phyloP scores from a whole-genome alignment of 139 green algal genomes.

The Volvox africanus region DNA sequence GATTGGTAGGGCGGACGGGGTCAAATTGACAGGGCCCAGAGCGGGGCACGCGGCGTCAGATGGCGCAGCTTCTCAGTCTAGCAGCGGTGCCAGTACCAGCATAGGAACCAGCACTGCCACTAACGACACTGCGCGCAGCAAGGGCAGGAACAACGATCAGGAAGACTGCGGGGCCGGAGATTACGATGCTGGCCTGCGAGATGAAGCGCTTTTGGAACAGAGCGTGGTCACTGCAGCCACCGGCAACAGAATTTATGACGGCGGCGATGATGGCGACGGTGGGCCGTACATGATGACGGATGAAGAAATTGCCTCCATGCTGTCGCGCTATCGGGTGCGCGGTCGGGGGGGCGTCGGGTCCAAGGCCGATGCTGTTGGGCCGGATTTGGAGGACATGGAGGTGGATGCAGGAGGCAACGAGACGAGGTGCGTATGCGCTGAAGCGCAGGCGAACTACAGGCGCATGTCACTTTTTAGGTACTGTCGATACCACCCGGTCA shows the following conservation, averaged over 20 bases:
- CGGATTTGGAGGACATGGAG: constrained; percentile 7
- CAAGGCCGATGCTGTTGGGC: constrained; percentile 35
- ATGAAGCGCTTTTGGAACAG: no score
- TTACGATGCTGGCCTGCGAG: no score
- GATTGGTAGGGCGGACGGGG: no score
- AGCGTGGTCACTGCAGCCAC: neutral
- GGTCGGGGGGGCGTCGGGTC: constrained; percentile 48
- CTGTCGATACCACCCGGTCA: no score
- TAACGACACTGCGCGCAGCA: neutral
- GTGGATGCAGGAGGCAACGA: neutral
- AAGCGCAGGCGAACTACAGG: no score
- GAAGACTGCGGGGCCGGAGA: no score
- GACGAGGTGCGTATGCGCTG: neutral
- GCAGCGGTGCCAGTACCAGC: neutral
- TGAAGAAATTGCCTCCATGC: constrained; percentile 52
- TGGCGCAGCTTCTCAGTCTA: neutral
- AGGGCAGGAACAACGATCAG: neutral
- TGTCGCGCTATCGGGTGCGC: constrained; percentile 37
- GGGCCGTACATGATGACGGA: constrained; percentile 55
- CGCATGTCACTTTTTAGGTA: no score
- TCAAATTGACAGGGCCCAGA: neutral
- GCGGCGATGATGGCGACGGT: neutral
- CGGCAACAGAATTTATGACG: neutral
- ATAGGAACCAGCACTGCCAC: neutral
- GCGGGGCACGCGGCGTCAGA: no score